These are phyloP conservation scores for Trichoderma atroviride DNA, from an alignment of 2,329 filamentous ascomycete species.

Conservation along the genomic window DNA sequence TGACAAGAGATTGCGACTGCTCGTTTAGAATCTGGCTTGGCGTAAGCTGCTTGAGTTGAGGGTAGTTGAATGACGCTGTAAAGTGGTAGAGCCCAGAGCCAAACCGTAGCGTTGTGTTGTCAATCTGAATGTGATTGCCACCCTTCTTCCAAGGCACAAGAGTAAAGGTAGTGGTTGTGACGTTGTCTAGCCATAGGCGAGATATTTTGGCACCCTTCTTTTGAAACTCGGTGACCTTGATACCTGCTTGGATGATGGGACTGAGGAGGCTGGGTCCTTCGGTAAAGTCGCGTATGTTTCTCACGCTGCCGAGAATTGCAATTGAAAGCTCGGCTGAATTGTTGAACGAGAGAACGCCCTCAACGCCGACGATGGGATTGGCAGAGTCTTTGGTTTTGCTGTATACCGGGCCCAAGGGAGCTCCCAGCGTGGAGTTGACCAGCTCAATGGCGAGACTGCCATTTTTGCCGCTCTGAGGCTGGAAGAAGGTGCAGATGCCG, in stretches of 20 bases:
- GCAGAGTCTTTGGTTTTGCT: constrained; percentile 31
- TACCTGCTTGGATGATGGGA: constrained; percentile 57
- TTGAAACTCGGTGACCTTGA: constrained; percentile 45
- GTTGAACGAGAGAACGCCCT: constrained; percentile 59
- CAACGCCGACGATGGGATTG: constrained; percentile 55
- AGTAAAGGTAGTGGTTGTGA: constrained; percentile 57
- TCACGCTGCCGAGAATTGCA: constrained; percentile 63
- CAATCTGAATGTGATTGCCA: constrained; percentile 41
- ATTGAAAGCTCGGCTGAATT: constrained; percentile 57
- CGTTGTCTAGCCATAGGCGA: constrained; percentile 64
- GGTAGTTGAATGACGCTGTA: constrained; percentile 63
- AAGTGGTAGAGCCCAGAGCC: constrained; percentile 59
- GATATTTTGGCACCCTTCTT: constrained; percentile 52
- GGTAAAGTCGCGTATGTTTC: constrained; percentile 64
- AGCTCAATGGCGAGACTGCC: constrained; percentile 57
- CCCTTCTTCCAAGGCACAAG: constrained; percentile 45
- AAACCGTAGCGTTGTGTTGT: constrained; percentile 50
- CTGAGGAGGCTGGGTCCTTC: constrained; percentile 59
- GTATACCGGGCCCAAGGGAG: constrained; percentile 53
- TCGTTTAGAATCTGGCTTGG: constrained; percentile 53
- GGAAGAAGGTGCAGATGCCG: constrained; percentile 60
- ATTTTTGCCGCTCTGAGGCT: constrained; percentile 55
- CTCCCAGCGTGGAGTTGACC: constrained; percentile 50
- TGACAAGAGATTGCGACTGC: constrained; percentile 49
- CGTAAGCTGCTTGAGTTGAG: constrained; percentile 59